These are phyloP conservation scores for Suillus variegatus DNA, from an alignment of 768 basidiomycete genomes.

Conservation along the genomic window DNA sequence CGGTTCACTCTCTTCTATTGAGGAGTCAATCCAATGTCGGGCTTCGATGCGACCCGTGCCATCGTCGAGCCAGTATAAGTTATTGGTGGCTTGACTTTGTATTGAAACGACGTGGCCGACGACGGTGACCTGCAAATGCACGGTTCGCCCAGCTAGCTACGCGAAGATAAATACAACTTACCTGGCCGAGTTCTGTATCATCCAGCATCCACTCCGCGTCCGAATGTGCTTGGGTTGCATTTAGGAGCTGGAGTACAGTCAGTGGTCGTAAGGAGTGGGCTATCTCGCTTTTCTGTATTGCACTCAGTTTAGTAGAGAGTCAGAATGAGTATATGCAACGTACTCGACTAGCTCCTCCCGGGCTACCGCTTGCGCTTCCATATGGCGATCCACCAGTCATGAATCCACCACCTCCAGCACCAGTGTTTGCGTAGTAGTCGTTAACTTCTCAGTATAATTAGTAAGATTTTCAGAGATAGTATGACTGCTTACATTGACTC, in stretches of 20 bases:
- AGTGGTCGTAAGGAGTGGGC: conserved; percentile 66
- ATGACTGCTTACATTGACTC: conserved; percentile 42
- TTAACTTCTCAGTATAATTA: conserved; percentile 23
- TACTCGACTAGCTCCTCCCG: conserved; percentile 52
- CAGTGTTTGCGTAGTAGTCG: conserved; percentile 41
- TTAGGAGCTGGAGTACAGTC: conserved; percentile 72
- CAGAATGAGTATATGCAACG: conserved; percentile 12
- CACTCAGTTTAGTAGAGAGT: neutral
- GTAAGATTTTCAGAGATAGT: neutral
- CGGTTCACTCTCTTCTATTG: conserved; percentile 41
- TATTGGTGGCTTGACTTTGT: conserved; percentile 75
- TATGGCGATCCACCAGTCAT: conserved; percentile 63
- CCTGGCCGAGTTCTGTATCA: conserved; percentile 79
- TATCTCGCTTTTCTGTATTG: conserved; percentile 36
- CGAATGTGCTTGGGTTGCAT: conserved; percentile 79
- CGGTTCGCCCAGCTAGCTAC: conserved; percentile 8
- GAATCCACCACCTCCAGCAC: conserved; percentile 54
- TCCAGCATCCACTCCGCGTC: conserved; percentile 91
- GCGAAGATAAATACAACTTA: conserved; percentile 28
- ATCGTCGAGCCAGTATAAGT: conserved; percentile 80
- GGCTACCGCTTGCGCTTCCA: conserved; percentile 56
- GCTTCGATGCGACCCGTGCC: conserved; percentile 80
- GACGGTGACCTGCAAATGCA: conserved; percentile 56
- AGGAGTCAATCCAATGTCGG: conserved; percentile 80
- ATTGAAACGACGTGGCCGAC: conserved; percentile 75